phyloP scores from a whole-genome alignment of 176 grass and related monocot genomes.

The Leersia perrieri region DNA sequence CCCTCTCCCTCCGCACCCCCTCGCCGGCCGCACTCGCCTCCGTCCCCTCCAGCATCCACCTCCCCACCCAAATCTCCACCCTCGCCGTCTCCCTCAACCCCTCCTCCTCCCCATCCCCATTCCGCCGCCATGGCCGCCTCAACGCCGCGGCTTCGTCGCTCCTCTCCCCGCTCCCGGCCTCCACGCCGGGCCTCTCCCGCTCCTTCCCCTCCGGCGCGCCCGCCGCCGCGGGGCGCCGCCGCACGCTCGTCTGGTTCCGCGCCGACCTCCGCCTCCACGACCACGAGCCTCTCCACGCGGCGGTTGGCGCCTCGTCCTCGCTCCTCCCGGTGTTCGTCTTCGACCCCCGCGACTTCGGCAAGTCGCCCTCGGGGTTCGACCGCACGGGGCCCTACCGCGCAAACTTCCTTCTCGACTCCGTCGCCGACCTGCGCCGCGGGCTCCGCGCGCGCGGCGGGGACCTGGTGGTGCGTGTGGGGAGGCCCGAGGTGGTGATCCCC shows the following conservation, averaged over 20 bases:
- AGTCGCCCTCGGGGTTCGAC: slow-evolving; percentile 69
- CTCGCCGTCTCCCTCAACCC: slow-evolving; percentile 56
- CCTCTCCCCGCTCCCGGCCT: slow-evolving; percentile 45
- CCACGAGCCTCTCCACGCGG: slow-evolving; percentile 58
- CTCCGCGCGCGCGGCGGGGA: slow-evolving; percentile 72
- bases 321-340: slow-evolving; percentile 83
- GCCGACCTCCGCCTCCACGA: slow-evolving; percentile 83
- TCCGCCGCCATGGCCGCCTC: slow-evolving; percentile 24
- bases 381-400: slow-evolving; percentile 64
- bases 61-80: slow-evolving; percentile 57
- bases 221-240: slow-evolving; percentile 55
- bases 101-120: slow-evolving; percentile 24
- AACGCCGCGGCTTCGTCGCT: slow-evolving; percentile 54
- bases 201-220: slow-evolving; percentile 41
- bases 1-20: slow-evolving; percentile 38
- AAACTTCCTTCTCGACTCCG: slow-evolving; percentile 75
- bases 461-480: slow-evolving; percentile 76
- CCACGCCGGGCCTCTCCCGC: slow-evolving; percentile 42
- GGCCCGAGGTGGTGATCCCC: slow-evolving; percentile 74
- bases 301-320: slow-evolving; percentile 54
- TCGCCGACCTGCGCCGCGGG: slow-evolving; percentile 67
- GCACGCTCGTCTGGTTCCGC: slow-evolving; percentile 83
- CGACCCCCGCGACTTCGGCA: slow-evolving; percentile 70
- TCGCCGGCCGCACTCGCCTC: slow-evolving; percentile 33
- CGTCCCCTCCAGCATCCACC: slow-evolving; percentile 49